Evolutionary conservation across 2,329 filamentous ascomycete genomes (phyloP), one percentile per base, ranked within the genome.

Genomic region (Ophiosphaerella korrae): DNA sequence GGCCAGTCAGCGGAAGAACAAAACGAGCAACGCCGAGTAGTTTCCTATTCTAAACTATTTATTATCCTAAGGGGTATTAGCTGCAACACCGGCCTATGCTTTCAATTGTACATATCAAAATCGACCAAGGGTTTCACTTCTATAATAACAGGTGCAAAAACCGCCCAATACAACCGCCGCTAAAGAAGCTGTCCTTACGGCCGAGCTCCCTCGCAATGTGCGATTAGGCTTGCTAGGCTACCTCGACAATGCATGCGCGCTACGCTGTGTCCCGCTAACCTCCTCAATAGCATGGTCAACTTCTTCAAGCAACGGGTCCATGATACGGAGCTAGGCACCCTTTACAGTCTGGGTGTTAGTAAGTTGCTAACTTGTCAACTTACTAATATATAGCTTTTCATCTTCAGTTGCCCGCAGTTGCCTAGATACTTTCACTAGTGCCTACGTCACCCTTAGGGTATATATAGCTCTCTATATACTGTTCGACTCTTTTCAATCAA

Each of bases 151-250:
- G 68, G 42, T 68, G 57, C 45, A 74, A 54, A 38, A 75, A 69
- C 43, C 67, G 58, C 56, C 65, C 69, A 59, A 74, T 66, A 53
- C 73, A 70, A 42, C 72, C 66, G 24, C 69, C 68, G 26, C 70
- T 64, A 56, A 66, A 71, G 45, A 72, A 69, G 35, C 66, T 66
- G 38, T 75, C 72, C 55, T 72, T 74, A 43, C 57, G 23, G 34
- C 52, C 9, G 52, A 42, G 32, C 57, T 53, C 53, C 58, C 64
- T 45, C 50, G 60, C 33, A 40, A 11, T 37, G 52, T 49, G 9
- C 43, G 36, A 42, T 57, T 60, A 1, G 59, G 58, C 53, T 63
- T 67, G 11, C 61, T 57, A 46, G 73, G 55, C 72, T 71, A 74
- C 35, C 68, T 62, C 18, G 63, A 66, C 29, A 74, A 47, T 12